Percentiles rank a stretch among this genome's conserved stretches.
Conservation (phyloP, 768 basidiomycete genomes). For the Lactarius indigo region DNA sequence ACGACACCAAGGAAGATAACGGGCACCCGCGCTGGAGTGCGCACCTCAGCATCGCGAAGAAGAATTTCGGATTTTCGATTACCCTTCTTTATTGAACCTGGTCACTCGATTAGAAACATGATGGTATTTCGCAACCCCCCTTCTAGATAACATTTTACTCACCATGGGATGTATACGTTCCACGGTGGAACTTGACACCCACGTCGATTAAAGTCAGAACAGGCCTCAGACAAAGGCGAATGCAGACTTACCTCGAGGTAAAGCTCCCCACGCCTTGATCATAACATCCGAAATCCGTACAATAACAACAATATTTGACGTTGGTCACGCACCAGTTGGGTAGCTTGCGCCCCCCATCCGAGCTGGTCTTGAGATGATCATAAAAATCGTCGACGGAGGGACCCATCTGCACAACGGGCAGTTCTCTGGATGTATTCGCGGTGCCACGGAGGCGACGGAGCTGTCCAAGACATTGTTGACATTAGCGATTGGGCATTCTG, state of each 20-base stretch:
- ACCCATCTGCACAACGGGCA: constrained; percentile 89
- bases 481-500: neutral
- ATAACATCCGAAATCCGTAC: neutral
- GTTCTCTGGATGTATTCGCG: constrained; percentile 74
- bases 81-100: constrained; percentile 90
- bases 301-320: neutral
- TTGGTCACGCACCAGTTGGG: constrained; percentile 71
- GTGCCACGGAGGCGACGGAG: constrained; percentile 85
- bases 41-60: constrained; percentile 84
- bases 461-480: constrained; percentile 36
- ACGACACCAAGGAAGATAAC: neutral
- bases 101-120: neutral
- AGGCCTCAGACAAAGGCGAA: neutral
- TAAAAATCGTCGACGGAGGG: constrained; percentile 90
- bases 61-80: constrained; percentile 94
- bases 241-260: constrained; percentile 68
- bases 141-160: constrained; percentile 18
- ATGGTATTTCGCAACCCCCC: neutral
- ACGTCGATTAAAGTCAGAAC: neutral
- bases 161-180: constrained; percentile 95
- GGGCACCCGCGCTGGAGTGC: constrained; percentile 9
- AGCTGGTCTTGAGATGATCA: constrained; percentile 61
- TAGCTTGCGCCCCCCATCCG: constrained; percentile 60
- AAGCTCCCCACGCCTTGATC: constrained; percentile 69
- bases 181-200: constrained; percentile 70